Percentiles rank a stretch among this genome's conserved stretches.
Evolutionary conservation across 371 early-diverging fungal species (phyloP).

Genomic region (Cokeromyces recurvatus): DNA sequence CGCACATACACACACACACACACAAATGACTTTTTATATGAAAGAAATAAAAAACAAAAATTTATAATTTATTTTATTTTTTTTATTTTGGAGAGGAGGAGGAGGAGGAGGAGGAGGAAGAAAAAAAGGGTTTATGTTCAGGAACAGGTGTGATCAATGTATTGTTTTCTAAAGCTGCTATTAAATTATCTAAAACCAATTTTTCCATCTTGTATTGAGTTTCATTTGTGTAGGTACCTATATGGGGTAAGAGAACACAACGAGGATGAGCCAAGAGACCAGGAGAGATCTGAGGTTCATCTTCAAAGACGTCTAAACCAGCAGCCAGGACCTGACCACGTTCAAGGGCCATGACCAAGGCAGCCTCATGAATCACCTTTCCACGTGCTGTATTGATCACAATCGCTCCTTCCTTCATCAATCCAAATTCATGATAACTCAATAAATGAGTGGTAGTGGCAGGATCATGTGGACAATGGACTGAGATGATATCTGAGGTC

Average conservation of each 20-base stretch:
- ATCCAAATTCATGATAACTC: slow-evolving; percentile 35
- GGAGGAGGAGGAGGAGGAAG: too few relatives aligned
- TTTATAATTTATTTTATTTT: too few relatives aligned
- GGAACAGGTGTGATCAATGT: slow-evolving; percentile 36
- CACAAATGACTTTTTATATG: too few relatives aligned
- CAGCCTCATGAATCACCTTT: slow-evolving; percentile 51
- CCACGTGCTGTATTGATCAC: slow-evolving; percentile 62
- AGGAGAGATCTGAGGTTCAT: slow-evolving; percentile 36
- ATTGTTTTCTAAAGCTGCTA: slow-evolving; percentile 22
- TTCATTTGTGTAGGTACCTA: slow-evolving; percentile 43
- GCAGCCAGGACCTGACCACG: slow-evolving; percentile 50
- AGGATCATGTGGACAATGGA: slow-evolving; percentile 51
- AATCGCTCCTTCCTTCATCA: slow-evolving; percentile 52
- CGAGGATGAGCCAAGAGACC: slow-evolving; percentile 41
- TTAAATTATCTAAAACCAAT: slow-evolving; percentile 31
- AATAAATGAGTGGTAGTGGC: slow-evolving; percentile 46
- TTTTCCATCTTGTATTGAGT: slow-evolving; percentile 41
- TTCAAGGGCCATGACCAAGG: slow-evolving; percentile 49
- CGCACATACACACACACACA: too few relatives aligned
- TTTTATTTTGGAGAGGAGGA: too few relatives aligned
- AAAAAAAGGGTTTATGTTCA: slow-evolving; percentile 36
- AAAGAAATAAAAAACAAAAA: not conserved
- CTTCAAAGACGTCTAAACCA: slow-evolving; percentile 63
- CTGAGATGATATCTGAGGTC: slow-evolving; percentile 52
- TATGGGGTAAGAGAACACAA: slow-evolving; percentile 38